Conservation (phyloP, 1,284 basidiomycete species). For the Anthracocystis panici-leucophaei region DNA sequence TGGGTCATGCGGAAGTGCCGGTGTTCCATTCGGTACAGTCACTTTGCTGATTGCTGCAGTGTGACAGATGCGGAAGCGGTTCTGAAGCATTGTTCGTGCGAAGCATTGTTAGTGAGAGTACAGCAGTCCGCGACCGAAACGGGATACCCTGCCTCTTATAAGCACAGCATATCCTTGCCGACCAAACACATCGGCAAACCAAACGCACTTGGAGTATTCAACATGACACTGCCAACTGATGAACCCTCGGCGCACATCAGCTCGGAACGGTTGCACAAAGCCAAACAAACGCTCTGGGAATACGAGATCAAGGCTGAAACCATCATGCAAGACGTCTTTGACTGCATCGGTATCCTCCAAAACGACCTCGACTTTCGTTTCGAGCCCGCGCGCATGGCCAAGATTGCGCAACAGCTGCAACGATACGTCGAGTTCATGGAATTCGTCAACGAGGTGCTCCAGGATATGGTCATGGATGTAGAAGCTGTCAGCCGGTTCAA, state of each 20-base stretch:
- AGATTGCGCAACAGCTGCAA: conserved; percentile 10
- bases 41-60: neutral
- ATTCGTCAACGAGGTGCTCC: conserved; percentile 25
- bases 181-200: neutral
- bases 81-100: neutral
- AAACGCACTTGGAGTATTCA: neutral
- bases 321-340: conserved; percentile 25
- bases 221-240: neutral
- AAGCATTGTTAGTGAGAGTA: too few relatives aligned
- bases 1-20: neutral
- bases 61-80: neutral
- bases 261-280: conserved; percentile 5
- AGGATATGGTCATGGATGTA: conserved; percentile 19
- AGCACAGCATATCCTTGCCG: neutral
- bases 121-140: too few relatives aligned
- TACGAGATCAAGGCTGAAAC: conserved; percentile 16
- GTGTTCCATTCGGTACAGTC: neutral
- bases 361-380: conserved; percentile 8
- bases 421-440: conserved; percentile 22
- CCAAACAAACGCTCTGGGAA: conserved; percentile 18
- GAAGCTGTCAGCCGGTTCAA: conserved; percentile 14
- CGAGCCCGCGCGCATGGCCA: conserved; percentile 9
- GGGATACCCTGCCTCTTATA: too few relatives aligned
- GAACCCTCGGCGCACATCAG: neutral
- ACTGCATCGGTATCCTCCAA: conserved; percentile 17